Conservation (phyloP, 352 stramenopile species). For the Pythium rishiriense region DNA sequence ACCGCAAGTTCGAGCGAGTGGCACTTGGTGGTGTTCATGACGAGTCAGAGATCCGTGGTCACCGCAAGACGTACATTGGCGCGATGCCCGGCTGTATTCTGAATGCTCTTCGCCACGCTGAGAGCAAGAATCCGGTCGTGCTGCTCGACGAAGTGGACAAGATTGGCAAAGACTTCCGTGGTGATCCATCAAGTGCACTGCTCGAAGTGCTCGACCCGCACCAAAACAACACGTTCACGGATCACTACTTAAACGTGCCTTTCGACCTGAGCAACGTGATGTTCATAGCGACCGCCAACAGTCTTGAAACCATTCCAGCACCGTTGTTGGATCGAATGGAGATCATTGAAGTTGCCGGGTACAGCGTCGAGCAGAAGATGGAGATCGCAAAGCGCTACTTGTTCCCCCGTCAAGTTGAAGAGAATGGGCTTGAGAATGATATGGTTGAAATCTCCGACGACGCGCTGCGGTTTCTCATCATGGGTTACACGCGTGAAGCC, state of each 20-base stretch:
- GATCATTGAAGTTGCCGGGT: constrained; percentile 78
- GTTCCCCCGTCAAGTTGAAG: constrained; percentile 74
- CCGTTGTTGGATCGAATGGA: constrained; percentile 87
- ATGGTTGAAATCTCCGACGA: constrained; percentile 57
- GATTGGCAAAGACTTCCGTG: constrained; percentile 71
- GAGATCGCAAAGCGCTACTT: constrained; percentile 80
- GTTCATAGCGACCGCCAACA: constrained; percentile 88
- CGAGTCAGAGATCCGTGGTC: constrained; percentile 82
- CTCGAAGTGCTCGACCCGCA: constrained; percentile 87
- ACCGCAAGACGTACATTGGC: constrained; percentile 88
- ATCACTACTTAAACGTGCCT: constrained; percentile 87
- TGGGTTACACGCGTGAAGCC: constrained; percentile 85
- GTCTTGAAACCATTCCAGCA: constrained; percentile 70
- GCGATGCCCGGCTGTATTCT: constrained; percentile 87
- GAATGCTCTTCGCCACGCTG: constrained; percentile 69
- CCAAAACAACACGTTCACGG: constrained; percentile 86
- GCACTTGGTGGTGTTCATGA: constrained; percentile 80
- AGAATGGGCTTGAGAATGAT: constrained; percentile 59
- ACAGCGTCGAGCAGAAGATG: constrained; percentile 84
- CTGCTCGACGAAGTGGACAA: constrained; percentile 90
- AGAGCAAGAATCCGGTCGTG: constrained; percentile 77
- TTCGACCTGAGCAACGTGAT: constrained; percentile 85
- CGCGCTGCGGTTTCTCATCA: constrained; percentile 68
- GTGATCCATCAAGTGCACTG: constrained; percentile 65
- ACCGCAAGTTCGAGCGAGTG: constrained; percentile 76